Conservation (phyloP, 306 rosid genomes). For the Urtica urens region DNA sequence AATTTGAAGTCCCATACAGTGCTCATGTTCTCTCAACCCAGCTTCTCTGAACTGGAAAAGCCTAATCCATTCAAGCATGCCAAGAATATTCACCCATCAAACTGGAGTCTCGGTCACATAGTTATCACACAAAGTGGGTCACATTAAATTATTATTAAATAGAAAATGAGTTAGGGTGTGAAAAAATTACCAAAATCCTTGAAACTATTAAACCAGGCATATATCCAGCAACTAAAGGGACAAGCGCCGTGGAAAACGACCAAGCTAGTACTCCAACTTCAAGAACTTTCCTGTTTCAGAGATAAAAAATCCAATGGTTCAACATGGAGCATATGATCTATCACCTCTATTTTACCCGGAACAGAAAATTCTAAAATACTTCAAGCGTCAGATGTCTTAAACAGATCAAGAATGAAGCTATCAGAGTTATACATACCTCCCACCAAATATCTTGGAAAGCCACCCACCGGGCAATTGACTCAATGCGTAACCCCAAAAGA, state of each 20-base stretch:
- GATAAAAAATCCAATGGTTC: too few relatives aligned
- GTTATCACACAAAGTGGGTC: neutral
- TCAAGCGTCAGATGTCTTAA: neutral
- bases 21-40: too few relatives aligned
- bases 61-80: constrained; percentile 2
- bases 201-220: constrained; percentile 73
- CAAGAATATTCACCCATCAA: neutral
- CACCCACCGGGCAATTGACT: constrained; percentile 98
- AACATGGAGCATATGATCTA: too few relatives aligned
- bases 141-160: neutral
- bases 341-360: neutral
- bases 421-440: constrained; percentile 79
- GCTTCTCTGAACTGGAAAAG: constrained; percentile 9
- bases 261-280: constrained; percentile 70
- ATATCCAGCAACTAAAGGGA: constrained; percentile 80
- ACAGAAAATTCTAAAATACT: neutral
- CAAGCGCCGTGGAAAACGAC: constrained; percentile 81
- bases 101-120: too few relatives aligned
- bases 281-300: constrained; percentile 65
- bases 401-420: too few relatives aligned
- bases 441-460: constrained; percentile 92
- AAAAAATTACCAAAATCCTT: constrained; percentile 64
- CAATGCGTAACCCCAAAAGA: constrained; percentile 98
- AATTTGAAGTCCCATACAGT: constrained; percentile 1
- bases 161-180: neutral